Base-by-base conservation (phyloP, 2,329 filamentous ascomycete genomes). In the Chrysosphaeria jannelii region DNA sequence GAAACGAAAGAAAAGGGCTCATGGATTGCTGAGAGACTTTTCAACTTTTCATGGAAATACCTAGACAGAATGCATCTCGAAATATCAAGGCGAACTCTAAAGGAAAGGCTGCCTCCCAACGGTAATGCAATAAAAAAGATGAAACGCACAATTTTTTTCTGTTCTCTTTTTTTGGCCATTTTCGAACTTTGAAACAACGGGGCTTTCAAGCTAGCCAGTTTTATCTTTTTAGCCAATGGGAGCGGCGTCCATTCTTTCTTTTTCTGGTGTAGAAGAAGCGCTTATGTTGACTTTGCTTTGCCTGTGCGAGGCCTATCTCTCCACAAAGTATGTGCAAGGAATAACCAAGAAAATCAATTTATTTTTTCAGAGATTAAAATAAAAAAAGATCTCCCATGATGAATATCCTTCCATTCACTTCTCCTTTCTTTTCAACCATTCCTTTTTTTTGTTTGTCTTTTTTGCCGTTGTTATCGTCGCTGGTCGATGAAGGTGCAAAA, bases 401-500 rank as follows among this genome's bases (percentile, higher is more conserved):
- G 4, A 4, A 28, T 34, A 15, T 25, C 9, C n/a, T 38, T 37
- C 35, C 36, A 34, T 35, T 39, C 32, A 24, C 13, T 25, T 25
- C 24, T 22, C 18, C 4, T 23, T 13, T 21, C 31, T 23, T 25
- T 25, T 20, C 21, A 25, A 8, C 17, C 13, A 23, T 21, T 24
- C 7, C 9, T 25, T 24, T n/a, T 8, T 18, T 10, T 24, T 16
- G 9, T 10, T 27, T 14, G 11, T 14, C 13, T 9, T 7, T 16
- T 23, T 12, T 5, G 14, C 22, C 14, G 13, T 14, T 10, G 9
- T 10, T n/a, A 3, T 23, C 22, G 11, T n/a, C 13, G 9, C 8
- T 16, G n/a, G 8, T 10, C 21, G 20, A 19, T n/a, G 18, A 4
- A 4, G 4, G 13, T 10, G n/a, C 40, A 57, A 37, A 23, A 76